Percentiles rank a stretch among this genome's conserved stretches.
Evolutionary conservation across 2,329 filamentous ascomycete genomes (phyloP).

Genomic region (Colletotrichum truncatum): DNA sequence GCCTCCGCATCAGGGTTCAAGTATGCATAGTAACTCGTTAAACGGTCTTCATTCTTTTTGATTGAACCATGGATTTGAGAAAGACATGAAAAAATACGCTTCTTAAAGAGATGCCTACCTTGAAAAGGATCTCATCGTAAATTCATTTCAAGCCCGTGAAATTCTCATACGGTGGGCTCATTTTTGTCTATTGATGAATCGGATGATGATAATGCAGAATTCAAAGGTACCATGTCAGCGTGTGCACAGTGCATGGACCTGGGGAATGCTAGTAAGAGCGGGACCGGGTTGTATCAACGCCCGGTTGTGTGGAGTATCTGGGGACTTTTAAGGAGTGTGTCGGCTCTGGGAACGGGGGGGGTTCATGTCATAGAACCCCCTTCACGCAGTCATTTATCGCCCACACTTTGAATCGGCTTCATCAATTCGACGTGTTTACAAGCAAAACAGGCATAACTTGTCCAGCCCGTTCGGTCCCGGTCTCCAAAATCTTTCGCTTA

Average conservation of each 20-base stretch:
- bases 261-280: not conserved
- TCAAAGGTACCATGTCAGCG: not conserved
- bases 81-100: too few species aligned
- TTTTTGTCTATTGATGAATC: too few species aligned
- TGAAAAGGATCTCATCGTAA: too few species aligned
- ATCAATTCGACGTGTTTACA: not conserved
- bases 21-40: too few species aligned
- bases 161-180: too few species aligned
- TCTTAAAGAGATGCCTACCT: too few species aligned
- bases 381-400: not conserved
- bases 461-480: not conserved
- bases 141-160: too few species aligned
- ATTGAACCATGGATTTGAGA: too few species aligned
- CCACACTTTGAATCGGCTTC: not conserved
- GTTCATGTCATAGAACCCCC: not conserved
- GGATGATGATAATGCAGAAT: too few species aligned
- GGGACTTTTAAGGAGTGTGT: constrained; percentile 3
- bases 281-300: not conserved
- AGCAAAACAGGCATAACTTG: too few species aligned
- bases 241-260: not conserved
- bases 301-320: not conserved
- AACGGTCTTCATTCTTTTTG: too few species aligned
- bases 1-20: too few species aligned
- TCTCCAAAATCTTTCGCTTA: not conserved
- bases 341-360: not conserved